Evolutionary conservation across 768 basidiomycete genomes (phyloP).

Genomic region (Psilocybe tampanensis): DNA sequence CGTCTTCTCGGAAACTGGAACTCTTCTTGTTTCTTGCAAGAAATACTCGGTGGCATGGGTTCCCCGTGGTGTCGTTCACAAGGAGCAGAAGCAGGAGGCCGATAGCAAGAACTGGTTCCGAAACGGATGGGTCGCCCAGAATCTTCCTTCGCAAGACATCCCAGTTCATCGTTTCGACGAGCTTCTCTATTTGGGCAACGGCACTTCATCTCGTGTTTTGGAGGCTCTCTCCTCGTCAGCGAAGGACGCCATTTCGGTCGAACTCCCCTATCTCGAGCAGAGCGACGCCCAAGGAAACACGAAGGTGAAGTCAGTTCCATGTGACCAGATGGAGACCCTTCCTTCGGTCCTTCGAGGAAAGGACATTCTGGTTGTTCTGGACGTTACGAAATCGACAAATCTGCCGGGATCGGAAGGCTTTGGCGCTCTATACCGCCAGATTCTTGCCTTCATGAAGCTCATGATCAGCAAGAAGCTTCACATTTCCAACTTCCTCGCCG

Average conservation of each 20-base stretch:
- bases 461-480: constrained; percentile 17
- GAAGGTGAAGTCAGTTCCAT: constrained; percentile 13
- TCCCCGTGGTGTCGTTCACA: constrained; percentile 30
- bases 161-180: constrained; percentile 21
- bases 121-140: constrained; percentile 22
- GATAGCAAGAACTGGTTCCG: constrained; percentile 20
- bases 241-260: constrained; percentile 15
- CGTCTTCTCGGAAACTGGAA: constrained; percentile 29
- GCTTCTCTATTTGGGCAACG: constrained; percentile 25
- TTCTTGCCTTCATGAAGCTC: constrained; percentile 25
- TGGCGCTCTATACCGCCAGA: constrained; percentile 16
- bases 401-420: constrained; percentile 21
- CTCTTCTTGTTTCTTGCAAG: constrained; percentile 32
- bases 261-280: constrained; percentile 11
- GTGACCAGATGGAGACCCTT: constrained; percentile 12
- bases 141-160: constrained; percentile 9
- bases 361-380: constrained; percentile 25
- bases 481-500: constrained; percentile 19
- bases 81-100: constrained; percentile 17
- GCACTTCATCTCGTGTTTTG: constrained; percentile 15
- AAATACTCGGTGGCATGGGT: constrained; percentile 38
- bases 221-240: constrained; percentile 16
- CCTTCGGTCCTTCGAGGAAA: constrained; percentile 16
- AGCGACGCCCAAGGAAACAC: neutral
- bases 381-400: constrained; percentile 19